phyloP scores from a whole-genome alignment of 202 grass and related monocot species.

The Carex sylvatica region DNA sequence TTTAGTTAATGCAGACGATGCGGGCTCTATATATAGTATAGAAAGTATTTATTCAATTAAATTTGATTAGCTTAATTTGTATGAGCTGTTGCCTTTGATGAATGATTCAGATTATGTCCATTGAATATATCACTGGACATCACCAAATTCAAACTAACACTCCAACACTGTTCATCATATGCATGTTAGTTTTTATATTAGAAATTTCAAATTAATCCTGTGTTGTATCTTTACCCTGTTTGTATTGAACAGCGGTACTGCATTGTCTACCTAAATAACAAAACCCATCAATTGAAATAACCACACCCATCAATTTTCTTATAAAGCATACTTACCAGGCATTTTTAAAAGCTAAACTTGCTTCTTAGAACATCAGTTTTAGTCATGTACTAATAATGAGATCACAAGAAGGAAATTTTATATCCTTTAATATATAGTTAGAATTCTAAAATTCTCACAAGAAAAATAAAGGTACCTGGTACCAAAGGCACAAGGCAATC shows the following conservation, averaged over 20 bases:
- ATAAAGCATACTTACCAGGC: not conserved
- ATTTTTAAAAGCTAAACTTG: not conserved
- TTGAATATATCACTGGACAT: no score
- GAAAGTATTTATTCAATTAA: no score
- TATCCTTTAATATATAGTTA: not conserved
- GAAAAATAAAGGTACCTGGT: slow-evolving; percentile 54
- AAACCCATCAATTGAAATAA: not conserved
- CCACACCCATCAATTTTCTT: not conserved
- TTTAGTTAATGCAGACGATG: no score
- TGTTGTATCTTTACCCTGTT: not conserved
- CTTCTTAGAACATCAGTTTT: not conserved
- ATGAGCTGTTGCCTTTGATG: no score
- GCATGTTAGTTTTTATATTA: not conserved
- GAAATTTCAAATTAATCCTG: not conserved
- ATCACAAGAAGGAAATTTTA: not conserved
- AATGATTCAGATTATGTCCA: no score
- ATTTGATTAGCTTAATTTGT: no score
- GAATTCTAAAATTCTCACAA: not conserved
- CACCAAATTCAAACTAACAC: no score
- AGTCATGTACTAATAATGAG: not conserved
- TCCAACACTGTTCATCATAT: not conserved
- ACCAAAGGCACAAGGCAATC: slow-evolving; percentile 65
- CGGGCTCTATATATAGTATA: no score
- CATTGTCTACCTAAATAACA: not conserved
- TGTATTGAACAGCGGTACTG: not conserved